phyloP scores from a whole-genome alignment of 352 stramenopile species.

The Globisporangium cystogenes region DNA sequence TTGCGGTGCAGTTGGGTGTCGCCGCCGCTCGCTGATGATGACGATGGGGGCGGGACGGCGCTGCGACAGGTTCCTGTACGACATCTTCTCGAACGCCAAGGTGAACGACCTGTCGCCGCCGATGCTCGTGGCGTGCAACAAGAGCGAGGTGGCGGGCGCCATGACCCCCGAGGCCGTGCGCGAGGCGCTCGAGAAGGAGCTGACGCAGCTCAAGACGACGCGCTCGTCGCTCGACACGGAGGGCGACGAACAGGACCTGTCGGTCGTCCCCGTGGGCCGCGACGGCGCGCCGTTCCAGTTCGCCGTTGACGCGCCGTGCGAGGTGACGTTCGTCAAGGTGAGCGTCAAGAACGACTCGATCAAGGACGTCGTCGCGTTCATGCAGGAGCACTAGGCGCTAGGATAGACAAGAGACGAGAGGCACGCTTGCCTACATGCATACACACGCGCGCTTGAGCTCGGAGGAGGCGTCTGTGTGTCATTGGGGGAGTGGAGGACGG shows the following conservation, averaged over 20 bases:
- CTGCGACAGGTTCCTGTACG: constrained; percentile 60
- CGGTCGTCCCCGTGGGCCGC: constrained; percentile 66
- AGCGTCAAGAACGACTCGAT: constrained; percentile 66
- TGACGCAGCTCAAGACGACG: constrained; percentile 84
- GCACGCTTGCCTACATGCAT: no score
- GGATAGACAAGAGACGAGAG: no score
- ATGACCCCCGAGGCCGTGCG: constrained; percentile 44
- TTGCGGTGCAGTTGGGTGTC: no score
- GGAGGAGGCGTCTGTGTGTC: no score
- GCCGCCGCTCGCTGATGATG: no score
- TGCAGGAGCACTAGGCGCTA: constrained; percentile 72
- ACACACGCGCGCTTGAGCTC: no score
- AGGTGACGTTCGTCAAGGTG: constrained; percentile 65
- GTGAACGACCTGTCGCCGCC: constrained; percentile 66
- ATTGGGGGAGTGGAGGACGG: no score
- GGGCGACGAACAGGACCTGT: constrained; percentile 69
- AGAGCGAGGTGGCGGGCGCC: constrained; percentile 52
- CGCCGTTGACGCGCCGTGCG: constrained; percentile 73
- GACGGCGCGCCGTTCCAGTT: constrained; percentile 75
- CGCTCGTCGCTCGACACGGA: constrained; percentile 82
- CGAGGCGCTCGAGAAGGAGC: constrained; percentile 68
- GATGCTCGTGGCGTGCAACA: constrained; percentile 83
- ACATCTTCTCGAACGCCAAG: constrained; percentile 84
- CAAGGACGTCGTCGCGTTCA: constrained; percentile 57
- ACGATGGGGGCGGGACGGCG: no score